Conservation (phyloP, 257 asterid genomes). For the Solanum chaucha region DNA sequence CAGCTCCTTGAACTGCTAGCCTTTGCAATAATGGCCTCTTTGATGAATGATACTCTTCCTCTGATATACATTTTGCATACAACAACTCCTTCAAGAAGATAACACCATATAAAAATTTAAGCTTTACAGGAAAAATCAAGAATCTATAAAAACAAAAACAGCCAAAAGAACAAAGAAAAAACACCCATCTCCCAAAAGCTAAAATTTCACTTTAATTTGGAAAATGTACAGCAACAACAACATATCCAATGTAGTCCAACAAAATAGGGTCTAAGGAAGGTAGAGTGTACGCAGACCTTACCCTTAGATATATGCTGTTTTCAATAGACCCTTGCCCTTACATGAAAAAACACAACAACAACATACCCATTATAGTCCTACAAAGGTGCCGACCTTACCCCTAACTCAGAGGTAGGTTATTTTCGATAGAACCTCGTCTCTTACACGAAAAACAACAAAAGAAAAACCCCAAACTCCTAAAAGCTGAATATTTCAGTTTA, state of each 20-base stretch:
- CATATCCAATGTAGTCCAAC: too few relatives aligned
- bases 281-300: background rate
- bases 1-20: slow-evolving; percentile 89
- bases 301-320: background rate
- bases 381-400: background rate
- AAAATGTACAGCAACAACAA: background rate
- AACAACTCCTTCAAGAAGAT: slow-evolving; percentile 49
- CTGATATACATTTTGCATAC: slow-evolving; percentile 73
- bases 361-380: background rate
- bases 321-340: background rate
- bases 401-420: background rate
- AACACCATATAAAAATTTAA: background rate
- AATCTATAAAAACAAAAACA: background rate
- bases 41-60: slow-evolving; percentile 75
- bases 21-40: slow-evolving; percentile 86
- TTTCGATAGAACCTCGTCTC: background rate
- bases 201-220: background rate
- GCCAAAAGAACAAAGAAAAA: background rate
- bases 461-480: background rate
- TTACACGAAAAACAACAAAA: background rate
- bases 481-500: background rate
- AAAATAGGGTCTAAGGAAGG: background rate
- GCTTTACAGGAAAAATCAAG: background rate
- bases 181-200: background rate
- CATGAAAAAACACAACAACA: background rate